Conservation (phyloP, 2,329 filamentous ascomycete genomes). For the Aspergillus arachidicola region DNA sequence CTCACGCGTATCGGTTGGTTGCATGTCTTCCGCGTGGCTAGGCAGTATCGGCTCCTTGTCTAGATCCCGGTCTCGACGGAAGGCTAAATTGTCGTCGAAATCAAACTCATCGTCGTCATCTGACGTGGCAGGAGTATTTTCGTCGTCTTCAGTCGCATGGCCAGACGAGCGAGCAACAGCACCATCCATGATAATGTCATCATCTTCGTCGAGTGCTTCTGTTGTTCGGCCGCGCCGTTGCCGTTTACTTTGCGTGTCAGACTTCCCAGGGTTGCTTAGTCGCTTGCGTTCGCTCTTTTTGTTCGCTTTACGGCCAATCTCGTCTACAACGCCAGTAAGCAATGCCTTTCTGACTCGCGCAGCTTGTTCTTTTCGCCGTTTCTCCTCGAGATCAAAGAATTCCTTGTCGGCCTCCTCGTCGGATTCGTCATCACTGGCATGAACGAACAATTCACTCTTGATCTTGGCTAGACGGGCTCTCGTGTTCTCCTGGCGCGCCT, state of each 20-base stretch:
- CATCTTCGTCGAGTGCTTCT: conserved; percentile 27
- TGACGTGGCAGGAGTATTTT: conserved; percentile 23
- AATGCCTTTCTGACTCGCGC: conserved; percentile 54
- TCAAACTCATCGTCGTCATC: conserved; percentile 35
- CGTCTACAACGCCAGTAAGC: conserved; percentile 39
- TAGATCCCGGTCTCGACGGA: conserved; percentile 30
- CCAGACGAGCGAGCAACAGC: conserved; percentile 6
- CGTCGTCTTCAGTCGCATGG: not conserved
- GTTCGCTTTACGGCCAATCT: conserved; percentile 28
- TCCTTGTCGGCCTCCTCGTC: conserved; percentile 72
- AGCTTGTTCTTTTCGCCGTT: conserved; percentile 61
- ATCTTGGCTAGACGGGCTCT: conserved; percentile 76
- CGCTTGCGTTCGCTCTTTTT: conserved; percentile 34
- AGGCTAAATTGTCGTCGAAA: conserved; percentile 39
- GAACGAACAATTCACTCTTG: conserved; percentile 82
- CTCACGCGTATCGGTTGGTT: conserved; percentile 4
- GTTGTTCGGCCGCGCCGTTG: conserved; percentile 26
- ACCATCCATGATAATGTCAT: conserved; percentile 37
- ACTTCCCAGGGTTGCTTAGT: conserved; percentile 30
- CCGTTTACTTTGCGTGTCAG: conserved; percentile 29
- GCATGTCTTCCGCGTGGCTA: conserved; percentile 1
- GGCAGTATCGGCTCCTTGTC: conserved; percentile 16
- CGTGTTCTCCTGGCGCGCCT: conserved; percentile 66
- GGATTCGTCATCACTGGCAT: conserved; percentile 85
- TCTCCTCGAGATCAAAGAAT: conserved; percentile 78